phyloP scores from a whole-genome alignment of 495 filamentous ascomycete genomes.

The Aspergillus saccharolyticus region DNA sequence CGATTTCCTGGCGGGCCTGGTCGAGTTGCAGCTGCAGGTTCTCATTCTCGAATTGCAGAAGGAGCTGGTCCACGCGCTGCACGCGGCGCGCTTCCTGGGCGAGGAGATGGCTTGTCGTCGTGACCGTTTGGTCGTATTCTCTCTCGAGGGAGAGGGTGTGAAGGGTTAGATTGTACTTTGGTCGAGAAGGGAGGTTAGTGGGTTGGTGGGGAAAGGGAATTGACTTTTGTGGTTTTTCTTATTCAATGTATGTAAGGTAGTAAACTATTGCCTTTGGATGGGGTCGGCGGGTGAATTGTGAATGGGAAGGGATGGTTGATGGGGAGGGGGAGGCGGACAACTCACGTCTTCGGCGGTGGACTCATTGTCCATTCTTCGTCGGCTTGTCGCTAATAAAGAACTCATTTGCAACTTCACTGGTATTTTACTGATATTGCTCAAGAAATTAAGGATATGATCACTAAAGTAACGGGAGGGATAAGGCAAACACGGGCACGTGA shows the following conservation, averaged over 20 bases:
- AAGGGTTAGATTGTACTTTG: conserved; percentile 40
- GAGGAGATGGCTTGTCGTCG: conserved; percentile 53
- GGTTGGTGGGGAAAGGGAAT: no score
- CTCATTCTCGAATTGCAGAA: conserved; percentile 70
- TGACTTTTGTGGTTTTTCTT: no score
- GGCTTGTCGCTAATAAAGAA: neutral
- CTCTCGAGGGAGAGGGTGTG: conserved; percentile 53
- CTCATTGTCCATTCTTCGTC: neutral
- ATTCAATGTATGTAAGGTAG: no score
- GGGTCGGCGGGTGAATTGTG: no score
- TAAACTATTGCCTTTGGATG: no score
- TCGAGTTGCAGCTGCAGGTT: conserved; percentile 55
- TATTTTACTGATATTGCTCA: no score
- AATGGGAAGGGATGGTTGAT: neutral
- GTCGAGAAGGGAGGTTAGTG: no score
- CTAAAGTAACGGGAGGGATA: neutral
- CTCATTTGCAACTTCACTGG: no score
- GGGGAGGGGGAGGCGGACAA: neutral
- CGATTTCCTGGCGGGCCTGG: conserved; percentile 47
- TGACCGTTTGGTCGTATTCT: conserved; percentile 56
- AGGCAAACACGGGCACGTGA: neutral
- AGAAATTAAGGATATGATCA: no score
- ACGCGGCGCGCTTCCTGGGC: conserved; percentile 65
- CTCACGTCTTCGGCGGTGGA: neutral
- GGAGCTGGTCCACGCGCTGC: conserved; percentile 57